These are phyloP conservation scores for Gynandropsis gynandra DNA, from an alignment of 345 rosid species.

Conservation along the genomic window DNA sequence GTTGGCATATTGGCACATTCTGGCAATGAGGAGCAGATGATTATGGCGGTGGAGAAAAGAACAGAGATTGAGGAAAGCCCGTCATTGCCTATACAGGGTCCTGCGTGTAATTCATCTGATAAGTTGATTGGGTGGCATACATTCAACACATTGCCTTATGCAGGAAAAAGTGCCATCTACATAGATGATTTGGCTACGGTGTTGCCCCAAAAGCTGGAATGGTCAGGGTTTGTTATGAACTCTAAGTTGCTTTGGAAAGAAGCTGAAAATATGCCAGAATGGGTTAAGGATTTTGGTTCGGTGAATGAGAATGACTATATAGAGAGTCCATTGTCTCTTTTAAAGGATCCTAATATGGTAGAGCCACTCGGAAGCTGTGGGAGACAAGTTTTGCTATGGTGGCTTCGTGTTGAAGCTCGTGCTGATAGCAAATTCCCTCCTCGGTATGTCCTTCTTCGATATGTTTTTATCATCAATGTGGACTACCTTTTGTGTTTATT, in stretches of 20 bases:
- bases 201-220: conserved; percentile 77
- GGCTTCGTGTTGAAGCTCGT: conserved; percentile 99
- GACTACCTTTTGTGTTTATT: no score
- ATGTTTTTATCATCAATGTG: no score
- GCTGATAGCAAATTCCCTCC: conserved; percentile 98
- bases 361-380: conserved; percentile 98
- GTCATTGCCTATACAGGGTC: conserved; percentile 80
- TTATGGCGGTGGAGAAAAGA: conserved; percentile 22
- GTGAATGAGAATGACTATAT: conserved; percentile 35
- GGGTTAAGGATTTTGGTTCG: conserved; percentile 63
- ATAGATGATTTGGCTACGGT: conserved; percentile 82
- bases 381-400: conserved; percentile 83
- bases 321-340: conserved; percentile 69
- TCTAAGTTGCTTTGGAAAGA: conserved; percentile 88
- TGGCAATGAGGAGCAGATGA: conserved; percentile 41
- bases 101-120: conserved; percentile 77
- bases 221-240: conserved; percentile 96
- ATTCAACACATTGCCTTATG: conserved; percentile 58
- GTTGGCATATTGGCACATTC: conserved; percentile 75
- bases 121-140: conserved; percentile 81
- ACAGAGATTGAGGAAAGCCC: conserved; percentile 32
- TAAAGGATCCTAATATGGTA: conserved; percentile 62
- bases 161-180: conserved; percentile 49
- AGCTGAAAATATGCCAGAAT: conserved; percentile 53
- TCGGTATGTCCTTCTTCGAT: conserved; percentile 35